Base-by-base conservation (phyloP, 306 rosid species). In the Lathyrus aphaca region DNA sequence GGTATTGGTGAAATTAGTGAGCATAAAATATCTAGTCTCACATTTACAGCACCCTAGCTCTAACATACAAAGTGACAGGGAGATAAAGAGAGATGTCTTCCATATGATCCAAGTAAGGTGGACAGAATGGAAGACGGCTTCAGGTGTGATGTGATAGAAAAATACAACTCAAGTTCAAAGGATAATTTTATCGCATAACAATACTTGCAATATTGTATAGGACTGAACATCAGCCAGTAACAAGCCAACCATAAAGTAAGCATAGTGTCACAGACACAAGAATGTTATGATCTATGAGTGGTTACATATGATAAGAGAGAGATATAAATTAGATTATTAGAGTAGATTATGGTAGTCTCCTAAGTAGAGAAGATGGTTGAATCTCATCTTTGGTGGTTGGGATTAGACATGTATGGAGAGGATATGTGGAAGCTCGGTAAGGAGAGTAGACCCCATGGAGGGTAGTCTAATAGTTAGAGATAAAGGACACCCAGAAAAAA, bases 401-500 rank as follows among this genome's bases (percentile, higher is more conserved):
- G n/a, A 44, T 48, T 48, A 25, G n/a, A 44, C 17, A 44, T 44
- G 12, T 16, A 16, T 48, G 39, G 38, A 56, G 17, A 56, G n/a
- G 30, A 55, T 55, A 11, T 25, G 60, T 55, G 14, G 38, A 55
- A 21, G 38, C 61, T 55, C 17, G n/a, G 61, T 21, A 23, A 55
- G 61, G 62, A 27, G 62, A 27, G 18, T 56, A 27, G 37, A 56
- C 17, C 37, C 29, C 27, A 56, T 12, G 13, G 61, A 55, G 38
- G 38, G 55, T 16, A 48, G 55, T 48, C 12, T 12, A 48, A 8
- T 48, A 48, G 23, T 48, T 48, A 48, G 23, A 54, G 10, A 27
- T 25, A 5, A 38, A 55, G 38, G 61, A 25, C 37, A 55, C 61
- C 38, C 6, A 55, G 61, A 55, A 55, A 55, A 55, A 23, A 12